These are phyloP conservation scores for Acorus calamus DNA, from an alignment of 106 monocot genomes.

Conservation along the genomic window DNA sequence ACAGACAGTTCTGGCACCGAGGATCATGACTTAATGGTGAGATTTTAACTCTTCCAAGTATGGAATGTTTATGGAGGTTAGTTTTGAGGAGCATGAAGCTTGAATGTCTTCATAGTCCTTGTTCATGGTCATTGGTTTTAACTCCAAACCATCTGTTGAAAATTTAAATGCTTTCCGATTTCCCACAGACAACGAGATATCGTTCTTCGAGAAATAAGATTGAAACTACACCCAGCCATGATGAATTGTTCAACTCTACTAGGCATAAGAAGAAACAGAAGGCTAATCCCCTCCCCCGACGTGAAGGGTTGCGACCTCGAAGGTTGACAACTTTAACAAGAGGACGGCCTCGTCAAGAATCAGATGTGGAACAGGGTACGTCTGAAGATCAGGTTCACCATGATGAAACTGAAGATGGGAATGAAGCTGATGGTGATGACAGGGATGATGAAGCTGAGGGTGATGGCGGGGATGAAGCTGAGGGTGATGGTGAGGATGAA, in stretches of 20 bases:
- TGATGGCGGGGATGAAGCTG: conserved; percentile 48
- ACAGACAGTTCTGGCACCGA: conserved; percentile 80
- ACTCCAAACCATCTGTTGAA: no score
- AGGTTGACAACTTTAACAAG: conserved; percentile 32
- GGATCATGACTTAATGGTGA: conserved; percentile 96
- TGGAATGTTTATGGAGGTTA: conserved; percentile 42
- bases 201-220: conserved; percentile 61
- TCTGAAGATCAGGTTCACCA: conserved; percentile 51
- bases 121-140: no score
- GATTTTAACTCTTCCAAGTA: conserved; percentile 38
- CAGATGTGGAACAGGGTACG: conserved; percentile 65
- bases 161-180: background rate
- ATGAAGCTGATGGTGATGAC: conserved; percentile 29
- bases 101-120: background rate
- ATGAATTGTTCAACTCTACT: conserved; percentile 29
- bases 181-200: conserved; percentile 56
- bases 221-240: conserved; percentile 37
- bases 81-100: conserved; percentile 13
- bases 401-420: conserved; percentile 29
- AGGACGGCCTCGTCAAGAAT: conserved; percentile 42
- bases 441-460: conserved; percentile 47
- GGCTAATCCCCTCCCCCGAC: conserved; percentile 40
- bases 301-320: conserved; percentile 89
- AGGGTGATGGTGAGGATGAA: conserved; percentile 60
- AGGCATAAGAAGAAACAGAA: conserved; percentile 33